Evolutionary conservation across 208 protist species (phyloP).

Genomic region (Porcisia hertigi): DNA sequence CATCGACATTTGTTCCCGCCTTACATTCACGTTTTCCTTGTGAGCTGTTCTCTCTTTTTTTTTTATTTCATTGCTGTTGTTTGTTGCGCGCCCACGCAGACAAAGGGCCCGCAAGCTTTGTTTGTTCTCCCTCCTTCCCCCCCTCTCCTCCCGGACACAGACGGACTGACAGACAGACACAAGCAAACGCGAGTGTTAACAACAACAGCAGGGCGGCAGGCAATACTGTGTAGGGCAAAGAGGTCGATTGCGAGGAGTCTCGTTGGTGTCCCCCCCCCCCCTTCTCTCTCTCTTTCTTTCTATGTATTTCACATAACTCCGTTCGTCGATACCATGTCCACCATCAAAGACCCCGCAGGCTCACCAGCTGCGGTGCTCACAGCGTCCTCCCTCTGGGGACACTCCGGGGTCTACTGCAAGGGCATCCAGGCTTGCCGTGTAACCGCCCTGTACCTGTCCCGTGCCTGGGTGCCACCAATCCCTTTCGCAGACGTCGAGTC

Average conservation of each 20-base stretch:
- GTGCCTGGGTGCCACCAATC: slow-evolving; percentile 19
- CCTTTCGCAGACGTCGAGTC: slow-evolving; percentile 21
- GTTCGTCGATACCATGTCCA: background rate
- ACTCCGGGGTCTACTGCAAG: background rate
- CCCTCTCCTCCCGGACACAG: background rate
- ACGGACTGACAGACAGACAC: too few relatives aligned
- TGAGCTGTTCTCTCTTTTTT: too few relatives aligned
- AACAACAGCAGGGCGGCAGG: too few relatives aligned
- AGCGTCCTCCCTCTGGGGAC: background rate
- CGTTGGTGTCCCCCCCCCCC: too few relatives aligned
- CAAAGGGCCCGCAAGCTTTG: background rate
- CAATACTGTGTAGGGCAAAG: too few relatives aligned
- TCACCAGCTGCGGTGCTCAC: background rate
- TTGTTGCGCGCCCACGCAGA: too few relatives aligned
- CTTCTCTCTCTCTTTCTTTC: background rate
- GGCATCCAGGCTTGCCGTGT: slow-evolving; percentile 20
- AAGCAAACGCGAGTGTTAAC: too few relatives aligned
- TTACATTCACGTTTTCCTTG: too few relatives aligned
- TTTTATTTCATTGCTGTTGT: too few relatives aligned
- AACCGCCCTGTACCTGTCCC: slow-evolving; percentile 10
- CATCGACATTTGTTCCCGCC: too few relatives aligned
- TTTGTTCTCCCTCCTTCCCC: background rate
- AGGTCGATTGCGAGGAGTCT: too few relatives aligned
- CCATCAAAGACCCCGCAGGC: background rate
- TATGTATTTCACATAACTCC: background rate